Base-by-base conservation (phyloP, 2,329 filamentous ascomycete species). In the Colletotrichum melonis region DNA sequence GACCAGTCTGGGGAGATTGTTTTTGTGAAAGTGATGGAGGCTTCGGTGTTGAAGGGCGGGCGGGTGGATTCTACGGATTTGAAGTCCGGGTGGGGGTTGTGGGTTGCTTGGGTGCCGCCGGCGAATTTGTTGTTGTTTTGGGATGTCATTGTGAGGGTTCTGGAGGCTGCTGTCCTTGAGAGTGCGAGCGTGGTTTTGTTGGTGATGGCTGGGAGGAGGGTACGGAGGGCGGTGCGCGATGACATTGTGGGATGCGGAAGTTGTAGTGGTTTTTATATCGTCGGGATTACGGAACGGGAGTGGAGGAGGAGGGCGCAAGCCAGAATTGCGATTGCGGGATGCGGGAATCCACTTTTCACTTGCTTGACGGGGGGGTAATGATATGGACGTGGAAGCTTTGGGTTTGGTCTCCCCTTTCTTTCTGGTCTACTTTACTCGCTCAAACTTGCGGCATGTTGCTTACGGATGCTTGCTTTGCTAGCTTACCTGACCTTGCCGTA, bases 11-110 rank as follows among this genome's bases (percentile, higher is more conserved):
- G 91, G 24, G 88, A 82, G n/a, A 87, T 84, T 1, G 93, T 92
- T 80, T 94, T 88, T 24, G 89, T 92, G 82, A 86, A 90, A 72
- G 83, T 85, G 79, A 91, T 90, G 63, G 80, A 75, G 19, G 84
- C 79, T 6, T 79, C 72, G 19, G 80, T 76, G 78, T 92, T 86
- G 84, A 89, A 95, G 70, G 88, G 84, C 0, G 91, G 89, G 5
- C 94, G 91, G 11, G 88, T 88, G 54, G 87, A 87, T 84, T 96
- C 92, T 68, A 94, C 91, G 24, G 84, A 82, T 79, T 94, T 93
- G 86, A 96, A 96, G 84, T 96, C 92, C 2, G 89, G 89, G 82
- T 94, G 92, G 1, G 90, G 90, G 81, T 93, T 93, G 80, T 91
- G 90, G 80, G 91, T 85, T 76, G 69, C 73, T 3, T 52, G 24